Evolutionary conservation across 2,329 filamentous ascomycete species (phyloP), one percentile per base, ranked within the genome.

Genomic region (Harringtonia aguacate): DNA sequence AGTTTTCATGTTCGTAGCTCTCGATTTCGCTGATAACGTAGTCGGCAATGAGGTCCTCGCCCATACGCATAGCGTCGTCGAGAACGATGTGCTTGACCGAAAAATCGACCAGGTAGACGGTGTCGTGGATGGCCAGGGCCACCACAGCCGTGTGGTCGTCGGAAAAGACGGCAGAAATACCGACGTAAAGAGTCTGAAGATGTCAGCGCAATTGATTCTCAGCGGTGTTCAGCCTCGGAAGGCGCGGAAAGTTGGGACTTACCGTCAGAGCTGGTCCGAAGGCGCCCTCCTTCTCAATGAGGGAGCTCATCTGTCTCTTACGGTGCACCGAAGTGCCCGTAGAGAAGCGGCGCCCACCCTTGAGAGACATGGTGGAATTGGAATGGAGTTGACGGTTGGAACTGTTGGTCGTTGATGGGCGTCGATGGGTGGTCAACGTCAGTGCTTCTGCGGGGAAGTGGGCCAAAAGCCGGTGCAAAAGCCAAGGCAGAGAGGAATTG

Each of bases 71-170:
- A 18, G 61, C 56, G 36, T 67, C 61, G 9, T 65, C 61, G 12
- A 71, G 57, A 18, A 64, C 56, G 37, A 84, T 65, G n/a, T 71
- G 65, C 51, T 77, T 72, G 50, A 84, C 72, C 6, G 75, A 74
- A 55, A 83, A 88, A 58, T 89, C 84, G 36, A 86, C 68, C 20
- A 84, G 75, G 56, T 89, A 89, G 4, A 81, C 80, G 7, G 77
- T 77, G 56, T 89, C 84, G 50, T 86, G 83, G 49, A 84, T 73
- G 4, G 81, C 82, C 39, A 88, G 66, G 14, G 81, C 79, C 21
- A 86, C 68, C 6, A 74, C 71, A 12, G 77, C 67, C 1, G 69
- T 69, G 41, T 67, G 64, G 46, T 73, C 65, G 28, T 73, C 65
- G 2, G 65, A 59, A 39, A 71, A 64, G 39, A 72, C 64, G 34